Base-by-base conservation (phyloP, 176 grass and related monocot species). In the Avena insularis region DNA sequence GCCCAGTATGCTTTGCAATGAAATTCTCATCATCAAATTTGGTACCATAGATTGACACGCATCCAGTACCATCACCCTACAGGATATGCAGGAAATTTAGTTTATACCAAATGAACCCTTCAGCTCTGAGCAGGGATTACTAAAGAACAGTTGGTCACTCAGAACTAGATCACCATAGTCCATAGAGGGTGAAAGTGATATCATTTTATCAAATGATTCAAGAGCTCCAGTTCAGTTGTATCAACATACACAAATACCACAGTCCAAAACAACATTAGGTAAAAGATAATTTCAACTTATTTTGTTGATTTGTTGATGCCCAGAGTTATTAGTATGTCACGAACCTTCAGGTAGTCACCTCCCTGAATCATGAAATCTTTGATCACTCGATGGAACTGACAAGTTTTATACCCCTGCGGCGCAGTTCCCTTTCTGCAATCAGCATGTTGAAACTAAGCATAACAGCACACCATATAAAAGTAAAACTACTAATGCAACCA, bases 11-110 rank as follows among this genome's bases (percentile, higher is more conserved):
- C 85, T 96, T 98, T 64, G 97, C 97, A 23, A 75, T 92, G 78
- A 98, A 98, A 89, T 98, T 98, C 86, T 98, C 97, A 87, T 98
- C 97, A 78, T 98, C 97, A 87, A 98, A 98, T 85, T 96, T 94
- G 81, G 90, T 96, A 36, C 97, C 92, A 11, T 98, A 94, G 36
- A 98, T 98, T 79, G 94, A 93, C 38, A 69, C 82, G 78, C 89
- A 99, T 79, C 94, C 97, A 91, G 88, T 96, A 45, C 97, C 94
- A 93, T 99, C 97, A 27, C 92, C 94, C 94, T 99, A 56, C 45
- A 89, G 78, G 49, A 68, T 48, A 81, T 46, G 36, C 70, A 87
- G 38, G 35, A 31, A 51, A 19, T 87, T 80, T 25, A 86, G 57
- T 77, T 77, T 81, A 77, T 54, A 61, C 61, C 31, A 43, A 31